Evolutionary conservation across 78 protist species (phyloP), one percentile per base, ranked within the genome.

Genomic region (Dictyostelium purpureum): DNA sequence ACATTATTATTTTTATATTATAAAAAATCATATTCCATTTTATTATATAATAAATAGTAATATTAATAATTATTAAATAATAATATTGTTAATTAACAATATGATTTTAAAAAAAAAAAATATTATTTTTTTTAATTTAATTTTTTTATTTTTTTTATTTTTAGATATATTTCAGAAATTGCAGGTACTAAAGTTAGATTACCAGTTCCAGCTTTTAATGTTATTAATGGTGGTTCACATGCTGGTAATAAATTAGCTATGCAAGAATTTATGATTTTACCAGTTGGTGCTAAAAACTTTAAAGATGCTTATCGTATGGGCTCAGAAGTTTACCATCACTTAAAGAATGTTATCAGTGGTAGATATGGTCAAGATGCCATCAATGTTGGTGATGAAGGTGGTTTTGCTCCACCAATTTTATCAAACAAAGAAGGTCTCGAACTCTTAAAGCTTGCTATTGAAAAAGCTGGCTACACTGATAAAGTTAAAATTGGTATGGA

Each of bases 381-480:
- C 93, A 97, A 97, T 83, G 99, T 99, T 59, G 99, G 99, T 57
- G 99, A 99, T 87, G 99, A 99, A 96, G 99, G 99, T 47, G 99
- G 99, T 87, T 98, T 98, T 78, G 99, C 99, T 10, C 99, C 99
- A 77, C 81, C 87, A 49, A 94, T 97, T 65, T 90, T 51, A 54
- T 80, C 67, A 76, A 90, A 69, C 94, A 63, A 94, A 65, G 99
- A 99, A 77, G 99, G 99, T n/a, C 99, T 99, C 6, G 90, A 85
- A 37, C 87, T 98, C 14, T 67, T 99, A 40, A 70, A 54, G 2
- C 96, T 63, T 63, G 99, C 99, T 82, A 98, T 99, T 71, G 97
- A 93, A 79, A 56, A 54, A 49, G 99, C 99, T 31, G 99, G 99
- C 37, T 94, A 97, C 98, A 89, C 94, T 52, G 99, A 97, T 77